phyloP scores from a whole-genome alignment of 2,329 filamentous ascomycete species.

The Alternaria angustiovoidea region DNA sequence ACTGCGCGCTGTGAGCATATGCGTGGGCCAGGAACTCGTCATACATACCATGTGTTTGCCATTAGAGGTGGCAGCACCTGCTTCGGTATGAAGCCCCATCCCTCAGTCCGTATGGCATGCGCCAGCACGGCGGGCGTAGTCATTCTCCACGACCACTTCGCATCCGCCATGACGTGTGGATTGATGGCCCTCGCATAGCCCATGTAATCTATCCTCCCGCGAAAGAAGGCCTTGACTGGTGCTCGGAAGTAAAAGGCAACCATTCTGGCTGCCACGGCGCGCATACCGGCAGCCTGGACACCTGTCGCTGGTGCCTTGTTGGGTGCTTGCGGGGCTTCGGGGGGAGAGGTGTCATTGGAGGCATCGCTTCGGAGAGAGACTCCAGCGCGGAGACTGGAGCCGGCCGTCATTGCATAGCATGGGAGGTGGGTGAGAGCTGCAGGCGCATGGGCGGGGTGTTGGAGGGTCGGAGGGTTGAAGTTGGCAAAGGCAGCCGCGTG shows the following conservation, averaged over 20 bases:
- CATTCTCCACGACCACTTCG: slow-evolving; percentile 67
- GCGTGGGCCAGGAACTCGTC: too few species aligned
- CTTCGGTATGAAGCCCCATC: slow-evolving; percentile 77
- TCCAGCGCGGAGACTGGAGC: slow-evolving; percentile 47
- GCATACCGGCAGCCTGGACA: slow-evolving; percentile 84
- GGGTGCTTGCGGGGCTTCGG: slow-evolving; percentile 47
- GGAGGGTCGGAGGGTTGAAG: background rate
- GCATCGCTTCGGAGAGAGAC: slow-evolving; percentile 32
- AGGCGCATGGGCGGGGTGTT: slow-evolving; percentile 24
- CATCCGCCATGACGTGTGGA: slow-evolving; percentile 59
- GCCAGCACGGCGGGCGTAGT: slow-evolving; percentile 75
- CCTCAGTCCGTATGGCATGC: slow-evolving; percentile 72
- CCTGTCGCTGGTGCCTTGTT: slow-evolving; percentile 70
- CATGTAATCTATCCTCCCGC: slow-evolving; percentile 84
- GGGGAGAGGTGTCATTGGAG: slow-evolving; percentile 21
- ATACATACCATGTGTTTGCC: slow-evolving; percentile 70
- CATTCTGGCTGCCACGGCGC: slow-evolving; percentile 82
- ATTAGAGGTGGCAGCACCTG: slow-evolving; percentile 79
- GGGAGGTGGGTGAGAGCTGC: slow-evolving; percentile 22
- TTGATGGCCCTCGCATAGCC: slow-evolving; percentile 71
- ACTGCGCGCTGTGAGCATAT: slow-evolving; percentile 41
- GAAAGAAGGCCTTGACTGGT: slow-evolving; percentile 91
- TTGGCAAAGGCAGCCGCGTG: slow-evolving; percentile 18
- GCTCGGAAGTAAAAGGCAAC: slow-evolving; percentile 91
- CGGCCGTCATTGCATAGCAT: slow-evolving; percentile 50